A percentile compares a stretch with the other conserved stretches of the same genome.
Evolutionary conservation across 1,139 yeast species (phyloP).

Genomic region (Geotrichum cucujoidarum): DNA sequence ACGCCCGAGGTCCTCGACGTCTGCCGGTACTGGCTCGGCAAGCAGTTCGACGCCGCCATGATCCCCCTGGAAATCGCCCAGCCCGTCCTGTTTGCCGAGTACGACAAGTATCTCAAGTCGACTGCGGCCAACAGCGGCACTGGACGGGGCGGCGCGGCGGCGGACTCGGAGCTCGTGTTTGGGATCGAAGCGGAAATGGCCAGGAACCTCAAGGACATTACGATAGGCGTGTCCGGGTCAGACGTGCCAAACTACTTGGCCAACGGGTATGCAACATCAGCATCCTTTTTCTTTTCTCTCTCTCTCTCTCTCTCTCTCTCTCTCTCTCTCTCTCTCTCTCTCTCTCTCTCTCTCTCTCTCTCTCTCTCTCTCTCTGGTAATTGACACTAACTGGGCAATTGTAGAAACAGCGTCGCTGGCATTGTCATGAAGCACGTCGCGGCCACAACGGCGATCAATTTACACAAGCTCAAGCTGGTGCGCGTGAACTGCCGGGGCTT

Average conservation of each 20-base stretch:
- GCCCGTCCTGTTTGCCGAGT: neutral
- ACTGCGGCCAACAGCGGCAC: slow-evolving; percentile 1
- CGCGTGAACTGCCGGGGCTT: slow-evolving; percentile 13
- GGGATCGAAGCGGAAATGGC: slow-evolving; percentile 4
- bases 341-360: no score
- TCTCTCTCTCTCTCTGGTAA: no score
- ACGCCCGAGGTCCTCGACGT: slow-evolving; percentile 14
- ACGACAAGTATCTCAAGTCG: slow-evolving; percentile 3
- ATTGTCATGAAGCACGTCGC: slow-evolving; percentile 4
- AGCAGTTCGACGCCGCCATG: slow-evolving; percentile 6
- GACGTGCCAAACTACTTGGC: slow-evolving; percentile 9
- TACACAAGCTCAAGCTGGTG: slow-evolving; percentile 1
- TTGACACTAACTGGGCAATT: no score
- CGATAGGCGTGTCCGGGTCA: slow-evolving; percentile 6
- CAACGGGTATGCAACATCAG: slow-evolving; percentile 1
- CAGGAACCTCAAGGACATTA: slow-evolving; percentile 7
- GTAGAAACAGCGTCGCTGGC: slow-evolving; percentile 1
- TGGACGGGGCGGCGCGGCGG: no score
- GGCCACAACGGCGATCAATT: slow-evolving; percentile 5
- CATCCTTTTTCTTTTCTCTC: neutral
- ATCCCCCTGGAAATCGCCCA: neutral
- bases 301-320: neutral
- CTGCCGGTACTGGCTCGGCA: slow-evolving; percentile 8
- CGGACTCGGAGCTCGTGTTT: slow-evolving; percentile 12
- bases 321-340: no score